These are phyloP conservation scores for Fagopyrum esculentum DNA, from an alignment of 148 eudicot species.

Conservation along the genomic window DNA sequence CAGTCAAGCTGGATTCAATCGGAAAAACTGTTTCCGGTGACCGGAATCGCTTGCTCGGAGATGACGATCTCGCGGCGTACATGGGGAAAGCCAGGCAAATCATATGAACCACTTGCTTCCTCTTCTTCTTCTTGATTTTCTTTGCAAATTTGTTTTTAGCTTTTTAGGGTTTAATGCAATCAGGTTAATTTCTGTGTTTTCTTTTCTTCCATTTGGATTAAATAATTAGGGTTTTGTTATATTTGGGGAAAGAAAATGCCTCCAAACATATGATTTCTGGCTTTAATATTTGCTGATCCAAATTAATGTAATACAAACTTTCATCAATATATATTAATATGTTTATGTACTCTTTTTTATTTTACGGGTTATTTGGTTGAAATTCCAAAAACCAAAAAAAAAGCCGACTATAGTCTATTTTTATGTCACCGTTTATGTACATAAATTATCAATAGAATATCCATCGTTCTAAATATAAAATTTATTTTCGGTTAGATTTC, in stretches of 20 bases:
- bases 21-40: neutral
- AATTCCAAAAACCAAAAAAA: too few relatives aligned
- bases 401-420: too few relatives aligned
- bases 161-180: neutral
- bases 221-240: neutral
- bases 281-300: neutral
- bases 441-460: too few relatives aligned
- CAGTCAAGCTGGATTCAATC: neutral
- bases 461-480: too few relatives aligned
- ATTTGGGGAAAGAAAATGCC: neutral
- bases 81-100: conserved; percentile 6
- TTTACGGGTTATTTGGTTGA: too few relatives aligned
- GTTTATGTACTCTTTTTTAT: too few relatives aligned
- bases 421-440: too few relatives aligned
- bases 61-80: conserved; percentile 1
- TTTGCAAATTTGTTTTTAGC: neutral
- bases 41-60: neutral
- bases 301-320: neutral
- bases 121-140: neutral
- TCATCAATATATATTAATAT: too few relatives aligned
- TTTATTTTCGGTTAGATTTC: too few relatives aligned
- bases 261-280: neutral
- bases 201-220: neutral
- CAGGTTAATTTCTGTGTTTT: neutral
- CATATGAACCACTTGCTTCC: neutral